These are phyloP conservation scores for Ajuga reptans DNA, from an alignment of 305 asterid species.

Conservation along the genomic window DNA sequence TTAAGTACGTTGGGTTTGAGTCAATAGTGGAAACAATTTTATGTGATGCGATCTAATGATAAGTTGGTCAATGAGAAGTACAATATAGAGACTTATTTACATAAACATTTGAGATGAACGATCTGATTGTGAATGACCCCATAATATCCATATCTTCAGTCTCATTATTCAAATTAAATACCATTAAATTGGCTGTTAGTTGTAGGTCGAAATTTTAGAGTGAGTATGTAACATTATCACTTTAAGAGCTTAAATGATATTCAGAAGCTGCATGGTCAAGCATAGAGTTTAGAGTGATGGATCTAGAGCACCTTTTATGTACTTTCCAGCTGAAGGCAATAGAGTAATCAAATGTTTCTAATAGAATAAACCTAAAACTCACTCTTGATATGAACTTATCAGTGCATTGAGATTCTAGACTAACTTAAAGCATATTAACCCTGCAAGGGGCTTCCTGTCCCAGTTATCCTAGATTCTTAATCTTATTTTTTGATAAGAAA, in stretches of 20 bases:
- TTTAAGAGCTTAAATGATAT: too few relatives aligned
- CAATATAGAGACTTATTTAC: background rate
- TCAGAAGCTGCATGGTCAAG: too few relatives aligned
- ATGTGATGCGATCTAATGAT: background rate
- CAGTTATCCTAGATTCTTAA: background rate
- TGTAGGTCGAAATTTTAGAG: background rate
- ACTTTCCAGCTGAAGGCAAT: background rate
- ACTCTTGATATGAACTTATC: background rate
- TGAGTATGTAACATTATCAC: too few relatives aligned
- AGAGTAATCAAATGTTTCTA: background rate
- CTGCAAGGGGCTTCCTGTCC: background rate
- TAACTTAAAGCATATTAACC: background rate
- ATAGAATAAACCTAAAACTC: background rate
- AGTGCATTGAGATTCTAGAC: background rate
- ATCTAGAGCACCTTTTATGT: background rate
- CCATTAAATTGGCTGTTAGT: background rate
- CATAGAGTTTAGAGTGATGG: background rate
- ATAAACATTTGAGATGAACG: background rate
- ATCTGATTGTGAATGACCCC: too few relatives aligned
- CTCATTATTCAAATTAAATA: background rate
- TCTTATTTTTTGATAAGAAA: too few relatives aligned
- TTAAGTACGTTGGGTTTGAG: background rate
- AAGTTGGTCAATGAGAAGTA: background rate
- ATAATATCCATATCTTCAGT: too few relatives aligned
- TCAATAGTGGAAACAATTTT: background rate